A percentile compares a stretch with the other conserved stretches of the same genome.
These are phyloP conservation scores for Dictyostelium purpureum DNA, from an alignment of 78 protist species.

Conservation along the genomic window DNA sequence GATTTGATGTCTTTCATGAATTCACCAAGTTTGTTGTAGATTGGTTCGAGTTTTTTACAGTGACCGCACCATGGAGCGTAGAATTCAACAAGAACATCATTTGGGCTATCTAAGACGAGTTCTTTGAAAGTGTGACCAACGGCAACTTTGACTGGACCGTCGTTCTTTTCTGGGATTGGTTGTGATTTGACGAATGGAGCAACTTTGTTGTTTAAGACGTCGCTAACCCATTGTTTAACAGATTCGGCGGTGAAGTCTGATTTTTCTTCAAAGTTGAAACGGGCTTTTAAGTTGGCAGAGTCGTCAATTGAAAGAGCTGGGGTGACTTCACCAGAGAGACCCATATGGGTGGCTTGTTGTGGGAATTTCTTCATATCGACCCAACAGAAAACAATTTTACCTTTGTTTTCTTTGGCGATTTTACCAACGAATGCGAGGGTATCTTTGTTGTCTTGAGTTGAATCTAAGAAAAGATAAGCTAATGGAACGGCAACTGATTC, in stretches of 20 bases:
- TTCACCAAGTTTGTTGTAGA: conserved; percentile 85
- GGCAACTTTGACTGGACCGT: conserved; percentile 82
- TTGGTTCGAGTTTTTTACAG: conserved; percentile 86
- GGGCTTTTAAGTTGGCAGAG: not conserved
- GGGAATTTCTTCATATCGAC: conserved; percentile 57
- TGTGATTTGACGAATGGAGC: conserved; percentile 68
- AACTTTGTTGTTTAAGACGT: conserved; percentile 10
- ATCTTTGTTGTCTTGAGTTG: conserved; percentile 5
- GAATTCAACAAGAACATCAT: conserved; percentile 92
- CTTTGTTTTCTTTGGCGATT: conserved; percentile 41
- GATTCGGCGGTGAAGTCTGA: conserved; percentile 3
- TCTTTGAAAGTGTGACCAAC: conserved; percentile 78
- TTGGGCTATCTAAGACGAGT: conserved; percentile 77
- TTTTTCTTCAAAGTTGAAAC: conserved; percentile 28
- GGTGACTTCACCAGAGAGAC: conserved; percentile 52
- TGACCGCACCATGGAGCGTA: conserved; percentile 94
- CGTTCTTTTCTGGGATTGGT: conserved; percentile 72
- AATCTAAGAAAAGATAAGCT: conserved; percentile 69
- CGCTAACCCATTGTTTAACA: conserved; percentile 2
- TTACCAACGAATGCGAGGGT: not conserved
- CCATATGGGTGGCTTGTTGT: conserved; percentile 78
- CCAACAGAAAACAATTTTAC: conserved; percentile 44
- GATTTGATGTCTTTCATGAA: conserved; percentile 7
- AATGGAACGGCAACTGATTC: conserved; percentile 53
- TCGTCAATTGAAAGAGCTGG: conserved; percentile 70